Evolutionary conservation across 1,284 basidiomycete genomes (phyloP), one percentile per base, ranked within the genome.

Genomic region (Ceratobasidium papillatum): DNA sequence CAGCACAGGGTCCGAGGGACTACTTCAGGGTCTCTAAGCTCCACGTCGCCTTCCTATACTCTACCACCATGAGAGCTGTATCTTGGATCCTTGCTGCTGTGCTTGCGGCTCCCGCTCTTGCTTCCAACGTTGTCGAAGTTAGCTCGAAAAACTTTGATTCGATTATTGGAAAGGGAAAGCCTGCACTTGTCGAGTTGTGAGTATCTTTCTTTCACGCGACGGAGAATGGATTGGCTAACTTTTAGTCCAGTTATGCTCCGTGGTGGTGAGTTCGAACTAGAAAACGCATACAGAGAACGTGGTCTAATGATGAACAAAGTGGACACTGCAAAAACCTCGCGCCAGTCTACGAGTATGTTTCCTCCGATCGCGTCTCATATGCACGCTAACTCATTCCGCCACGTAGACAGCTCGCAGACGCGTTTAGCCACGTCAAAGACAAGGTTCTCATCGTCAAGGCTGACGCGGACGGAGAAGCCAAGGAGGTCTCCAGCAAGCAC

Each of bases 361-460:
- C n/a, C 34, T 34, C 22, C 27, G 56, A 30, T 32, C 27, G 30
- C 34, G 56, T 30, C 27, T 58, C 56, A 36, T n/a, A 3, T 41
- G 36, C 25, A 32, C 19, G 22, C 38, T 63, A 12, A 47, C 47
- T 9, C 17, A 4, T 51, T 51, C 8, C 51, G 32, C 34, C 27
- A 49, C 45, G 45, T 43, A 68, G 65, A 56, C 87, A 96, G 82
- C 88, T 98, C 22, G 96, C 91, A 45, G 93, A 97, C 80, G 92
- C 93, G 12, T 98, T 91, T 80, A 84, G 87, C 3, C 87, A 91
- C 76, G 88, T 86, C 58, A 91, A 92, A 79, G 90, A 94, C 82
- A 94, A 93, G 81, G 93, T 98, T 30, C 79, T 94, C 71, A 90
- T 98, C 77, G 96, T 95, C 76, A 98, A 98, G 82, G 91, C 97